A percentile compares a stretch with the other conserved stretches of the same genome.
These are phyloP conservation scores for Coemansia asiatica DNA, from an alignment of 192 early-diverging fungal species.

Conservation along the genomic window DNA sequence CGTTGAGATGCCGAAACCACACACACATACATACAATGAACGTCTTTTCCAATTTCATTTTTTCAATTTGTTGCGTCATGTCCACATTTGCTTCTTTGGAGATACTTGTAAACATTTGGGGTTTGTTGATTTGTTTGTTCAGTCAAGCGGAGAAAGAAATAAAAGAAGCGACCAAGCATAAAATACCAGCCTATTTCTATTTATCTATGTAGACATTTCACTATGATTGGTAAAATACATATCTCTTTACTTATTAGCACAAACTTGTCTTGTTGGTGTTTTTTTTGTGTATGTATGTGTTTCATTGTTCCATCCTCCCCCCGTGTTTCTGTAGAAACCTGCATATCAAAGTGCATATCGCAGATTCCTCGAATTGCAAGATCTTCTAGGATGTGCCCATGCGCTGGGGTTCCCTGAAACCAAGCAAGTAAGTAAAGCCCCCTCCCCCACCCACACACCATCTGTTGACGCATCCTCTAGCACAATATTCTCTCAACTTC, in stretches of 20 bases:
- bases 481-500: too few species aligned
- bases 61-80: not conserved
- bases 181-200: too few species aligned
- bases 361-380: constrained; percentile 41
- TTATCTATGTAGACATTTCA: not conserved
- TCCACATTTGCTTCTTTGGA: not conserved
- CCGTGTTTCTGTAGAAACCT: constrained; percentile 38
- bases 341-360: constrained; percentile 32
- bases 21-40: too few species aligned
- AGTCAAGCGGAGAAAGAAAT: too few species aligned
- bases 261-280: not conserved
- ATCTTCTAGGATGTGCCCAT: constrained; percentile 24
- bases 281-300: not conserved
- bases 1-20: not conserved
- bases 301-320: not conserved
- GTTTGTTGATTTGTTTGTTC: too few species aligned
- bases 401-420: constrained; percentile 9
- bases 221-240: not conserved
- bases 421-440: constrained; percentile 15
- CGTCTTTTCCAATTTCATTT: not conserved
- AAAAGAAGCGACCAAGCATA: too few species aligned
- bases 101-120: too few species aligned
- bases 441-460: not conserved
- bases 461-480: not conserved
- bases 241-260: not conserved